Conservation (phyloP, 306 rosid species). For the apple (Malus domestica) region ASM211411v1 NC_041803.1:990001-990500, state of each 20-base stretch:
- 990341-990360: neutral
- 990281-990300: neutral
- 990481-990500: neutral
- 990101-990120: conserved; percentile 1
- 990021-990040: neutral
- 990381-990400: neutral
- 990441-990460: too few relatives aligned
- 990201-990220: neutral
- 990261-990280: too few relatives aligned
- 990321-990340: neutral
- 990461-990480: too few relatives aligned
- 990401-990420: too few relatives aligned
- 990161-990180: neutral
- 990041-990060: neutral
- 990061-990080: neutral
- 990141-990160: neutral
- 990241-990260: neutral
- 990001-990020: conserved; percentile 30
- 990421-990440: too few relatives aligned
- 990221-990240: neutral
- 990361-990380: neutral
- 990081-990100: neutral
- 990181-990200: neutral
- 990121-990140: conserved; percentile 2
- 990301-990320: neutral